Evolutionary conservation across 441 rosid genomes (phyloP).

Genomic region (Populus tomentosa): DNA sequence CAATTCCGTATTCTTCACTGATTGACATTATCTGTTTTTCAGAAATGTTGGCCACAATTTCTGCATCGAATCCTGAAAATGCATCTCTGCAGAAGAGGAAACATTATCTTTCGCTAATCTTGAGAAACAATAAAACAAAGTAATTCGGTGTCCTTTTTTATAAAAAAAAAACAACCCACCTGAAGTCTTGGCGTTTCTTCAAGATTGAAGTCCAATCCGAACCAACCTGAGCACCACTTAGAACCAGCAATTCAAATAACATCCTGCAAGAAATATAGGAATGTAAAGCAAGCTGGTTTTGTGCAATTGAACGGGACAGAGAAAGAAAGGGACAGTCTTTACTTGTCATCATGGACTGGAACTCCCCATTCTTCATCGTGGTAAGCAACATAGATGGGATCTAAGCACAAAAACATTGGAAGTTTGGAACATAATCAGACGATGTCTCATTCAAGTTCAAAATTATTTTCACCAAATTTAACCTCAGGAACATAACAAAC

Average conservation of each 20-base stretch:
- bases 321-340: slow-evolving; percentile 8
- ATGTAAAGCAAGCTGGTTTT: background rate
- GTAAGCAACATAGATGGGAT: slow-evolving; percentile 70
- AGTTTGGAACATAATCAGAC: background rate
- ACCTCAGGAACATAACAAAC: no score
- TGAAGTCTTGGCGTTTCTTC: slow-evolving; percentile 62
- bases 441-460: background rate
- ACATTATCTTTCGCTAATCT: background rate
- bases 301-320: background rate
- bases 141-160: background rate
- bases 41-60: slow-evolving; percentile 38
- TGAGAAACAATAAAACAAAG: no score
- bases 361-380: slow-evolving; percentile 97
- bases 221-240: slow-evolving; percentile 81
- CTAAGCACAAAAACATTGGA: slow-evolving; percentile 24
- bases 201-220: slow-evolving; percentile 88
- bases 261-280: slow-evolving; percentile 32
- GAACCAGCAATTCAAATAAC: slow-evolving; percentile 66
- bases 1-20: slow-evolving; percentile 47
- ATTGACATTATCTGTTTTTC: slow-evolving; percentile 61
- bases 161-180: slow-evolving; percentile 31
- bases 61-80: slow-evolving; percentile 65
- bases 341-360: slow-evolving; percentile 77
- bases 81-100: slow-evolving; percentile 39
- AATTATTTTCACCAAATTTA: background rate